These are phyloP conservation scores for Plasmodium blacklocki DNA, from an alignment of 169 alveolate genomes.

Conservation along the genomic window DNA sequence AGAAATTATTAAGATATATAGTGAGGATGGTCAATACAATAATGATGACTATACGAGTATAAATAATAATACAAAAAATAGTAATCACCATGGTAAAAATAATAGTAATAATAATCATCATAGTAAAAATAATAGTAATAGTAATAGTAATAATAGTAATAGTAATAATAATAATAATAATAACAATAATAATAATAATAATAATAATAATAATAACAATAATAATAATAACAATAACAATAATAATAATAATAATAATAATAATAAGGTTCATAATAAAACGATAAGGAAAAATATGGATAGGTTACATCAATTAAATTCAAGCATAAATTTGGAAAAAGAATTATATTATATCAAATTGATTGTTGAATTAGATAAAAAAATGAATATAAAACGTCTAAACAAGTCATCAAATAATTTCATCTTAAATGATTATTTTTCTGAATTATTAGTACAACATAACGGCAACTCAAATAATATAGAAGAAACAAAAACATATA, in stretches of 20 bases:
- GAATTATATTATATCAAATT: slow-evolving; percentile 6
- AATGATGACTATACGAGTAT: background rate
- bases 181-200: background rate
- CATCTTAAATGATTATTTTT: slow-evolving; percentile 33
- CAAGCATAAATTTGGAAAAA: background rate
- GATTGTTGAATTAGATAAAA: slow-evolving; percentile 25
- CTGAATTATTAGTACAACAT: background rate
- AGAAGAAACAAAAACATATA: slow-evolving; percentile 5
- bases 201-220: background rate
- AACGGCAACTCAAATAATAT: background rate
- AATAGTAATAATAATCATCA: background rate
- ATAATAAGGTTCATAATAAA: background rate
- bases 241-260: background rate
- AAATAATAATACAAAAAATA: background rate
- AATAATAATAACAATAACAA: background rate
- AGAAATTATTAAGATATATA: slow-evolving; percentile 2
- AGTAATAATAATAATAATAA: background rate
- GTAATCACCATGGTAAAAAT: background rate
- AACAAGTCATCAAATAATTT: slow-evolving; percentile 3
- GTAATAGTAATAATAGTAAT: background rate
- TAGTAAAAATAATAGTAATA: background rate
- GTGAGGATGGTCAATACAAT: background rate
- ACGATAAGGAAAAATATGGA: background rate
- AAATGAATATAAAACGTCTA: slow-evolving; percentile 10
- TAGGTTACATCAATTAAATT: no score